Evolutionary conservation across 148 eudicot genomes (phyloP).

Genomic region (Drosera capensis): DNA sequence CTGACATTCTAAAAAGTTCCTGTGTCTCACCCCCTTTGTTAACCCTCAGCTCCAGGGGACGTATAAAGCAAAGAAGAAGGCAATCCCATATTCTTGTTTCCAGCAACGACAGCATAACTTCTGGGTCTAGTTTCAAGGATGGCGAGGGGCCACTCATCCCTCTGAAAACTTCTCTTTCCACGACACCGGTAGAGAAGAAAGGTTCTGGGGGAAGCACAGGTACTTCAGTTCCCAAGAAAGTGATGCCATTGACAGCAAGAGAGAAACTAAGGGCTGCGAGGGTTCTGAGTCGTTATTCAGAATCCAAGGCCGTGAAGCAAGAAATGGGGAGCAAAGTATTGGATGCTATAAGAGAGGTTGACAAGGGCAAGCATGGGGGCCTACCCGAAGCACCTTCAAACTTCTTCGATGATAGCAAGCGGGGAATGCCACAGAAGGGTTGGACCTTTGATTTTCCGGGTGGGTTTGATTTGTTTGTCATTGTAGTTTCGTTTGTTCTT

Average conservation of each 20-base stretch:
- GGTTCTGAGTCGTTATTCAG: constrained; percentile 67
- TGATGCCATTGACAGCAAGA: constrained; percentile 60
- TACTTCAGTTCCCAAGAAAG: constrained; percentile 20
- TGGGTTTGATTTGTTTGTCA: constrained; percentile 50
- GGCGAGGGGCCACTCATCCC: constrained; percentile 20
- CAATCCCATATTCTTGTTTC: constrained; percentile 26
- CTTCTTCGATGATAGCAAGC: constrained; percentile 68
- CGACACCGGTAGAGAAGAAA: constrained; percentile 7
- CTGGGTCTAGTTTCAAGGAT: constrained; percentile 20
- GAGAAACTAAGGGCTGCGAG: constrained; percentile 90
- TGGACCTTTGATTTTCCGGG: constrained; percentile 73
- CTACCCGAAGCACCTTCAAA: constrained; percentile 96
- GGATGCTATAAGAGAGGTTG: constrained; percentile 68
- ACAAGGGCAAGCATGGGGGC: constrained; percentile 68
- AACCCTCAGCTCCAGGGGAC: constrained; percentile 16
- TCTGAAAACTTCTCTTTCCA: constrained; percentile 5
- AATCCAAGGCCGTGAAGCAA: constrained; percentile 40
- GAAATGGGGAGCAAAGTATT: constrained; percentile 58
- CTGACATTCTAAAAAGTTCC: constrained; percentile 12
- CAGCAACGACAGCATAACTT: constrained; percentile 32
- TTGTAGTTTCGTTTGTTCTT: constrained; percentile 47
- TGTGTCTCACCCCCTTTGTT: constrained; percentile 16
- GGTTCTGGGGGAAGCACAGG: constrained; percentile 2
- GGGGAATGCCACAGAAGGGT: constrained; percentile 80
- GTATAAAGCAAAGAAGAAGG: constrained; percentile 12